A percentile compares a stretch with the other conserved stretches of the same genome.
Evolutionary conservation across 805 yeast genomes (phyloP).

Genomic region (Saccharomyces cerevisiae): DNA sequence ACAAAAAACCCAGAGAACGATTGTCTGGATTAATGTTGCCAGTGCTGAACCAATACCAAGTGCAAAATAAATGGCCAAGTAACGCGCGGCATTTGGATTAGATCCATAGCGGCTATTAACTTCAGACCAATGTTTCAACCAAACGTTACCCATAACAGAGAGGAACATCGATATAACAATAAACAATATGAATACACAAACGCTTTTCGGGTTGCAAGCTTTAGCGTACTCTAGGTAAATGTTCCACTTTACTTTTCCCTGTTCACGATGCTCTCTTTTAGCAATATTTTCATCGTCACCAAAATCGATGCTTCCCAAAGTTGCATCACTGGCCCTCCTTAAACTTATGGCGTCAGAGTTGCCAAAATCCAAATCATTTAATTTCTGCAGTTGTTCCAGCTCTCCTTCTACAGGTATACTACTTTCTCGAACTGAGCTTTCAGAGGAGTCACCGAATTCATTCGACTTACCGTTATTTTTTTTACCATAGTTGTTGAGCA

Average conservation of each 20-base stretch:
- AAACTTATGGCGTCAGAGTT: conserved; percentile 35
- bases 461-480: conserved; percentile 26
- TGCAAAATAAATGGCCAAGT: conserved; percentile 65
- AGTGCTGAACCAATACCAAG: conserved; percentile 65
- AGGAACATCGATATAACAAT: conserved; percentile 51
- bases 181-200: conserved; percentile 46
- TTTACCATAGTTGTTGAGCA: conserved; percentile 58
- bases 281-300: conserved; percentile 31
- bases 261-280: conserved; percentile 72
- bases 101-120: conserved; percentile 58
- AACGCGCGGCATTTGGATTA: conserved; percentile 66
- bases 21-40: conserved; percentile 53
- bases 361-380: conserved; percentile 22
- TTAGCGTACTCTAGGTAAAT: conserved; percentile 77
- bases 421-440: conserved; percentile 10
- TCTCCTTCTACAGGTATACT: conserved; percentile 24
- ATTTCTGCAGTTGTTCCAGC: conserved; percentile 26
- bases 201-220: conserved; percentile 73
- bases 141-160: conserved; percentile 66
- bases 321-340: conserved; percentile 54
- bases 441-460: not conserved
- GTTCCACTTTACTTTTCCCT: conserved; percentile 86
- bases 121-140: conserved; percentile 98
- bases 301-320: conserved; percentile 28
- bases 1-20: conserved; percentile 70